Evolutionary conservation across 495 filamentous ascomycete genomes (phyloP), one percentile per base, ranked within the genome.

Genomic region (Podospora appendiculata): DNA sequence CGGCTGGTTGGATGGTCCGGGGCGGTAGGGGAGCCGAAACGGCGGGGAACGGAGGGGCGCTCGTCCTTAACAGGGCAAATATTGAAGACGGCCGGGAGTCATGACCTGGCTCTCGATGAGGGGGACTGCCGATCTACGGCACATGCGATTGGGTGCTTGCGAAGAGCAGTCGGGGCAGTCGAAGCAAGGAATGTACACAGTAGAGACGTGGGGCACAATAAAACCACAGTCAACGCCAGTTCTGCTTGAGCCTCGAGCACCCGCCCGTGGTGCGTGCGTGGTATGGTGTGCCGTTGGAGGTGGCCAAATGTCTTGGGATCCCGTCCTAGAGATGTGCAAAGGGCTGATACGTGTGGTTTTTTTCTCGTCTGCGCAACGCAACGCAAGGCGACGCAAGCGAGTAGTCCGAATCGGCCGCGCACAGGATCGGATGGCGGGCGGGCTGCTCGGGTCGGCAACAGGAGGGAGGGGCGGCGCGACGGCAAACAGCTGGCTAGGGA

Each of bases 1-100:
- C 32, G 32, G 46, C 25, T 13, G n/a, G 5, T 16, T 14, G 1
- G 32, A 10, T 7, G n/a, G 8, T n/a, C 16, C 25, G 35, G 32
- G 40, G 25, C 36, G 55, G 43, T 50, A 36, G 10, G 32, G 36
- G 34, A 33, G 48, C 40, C 56, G 52, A 51, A 48, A 45, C 56
- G 18, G 56, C 33, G 34, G 45, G 41, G 48, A 32, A n/a, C 41
- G 10, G 16, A 36, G 44, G 36, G 25, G 45, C 41, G 57, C 53
- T 51, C 53, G 57, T 32, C 45, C 57, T 59, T 56, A 59, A 50
- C 46, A 42, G 57, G 54, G 48, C 48, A 53, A 33, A 41, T 59
- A 59, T 59, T 16, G 57, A 17, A 19, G 17, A 39, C 12, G 19
- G 41, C 16, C n/a, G 38, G 40, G 14, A 12, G n/a, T 35, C 41